Percentiles rank a stretch among this genome's conserved stretches.
Evolutionary conservation across 805 yeast genomes (phyloP).

Genomic region (Wickerhamiella kurtzmanii): DNA sequence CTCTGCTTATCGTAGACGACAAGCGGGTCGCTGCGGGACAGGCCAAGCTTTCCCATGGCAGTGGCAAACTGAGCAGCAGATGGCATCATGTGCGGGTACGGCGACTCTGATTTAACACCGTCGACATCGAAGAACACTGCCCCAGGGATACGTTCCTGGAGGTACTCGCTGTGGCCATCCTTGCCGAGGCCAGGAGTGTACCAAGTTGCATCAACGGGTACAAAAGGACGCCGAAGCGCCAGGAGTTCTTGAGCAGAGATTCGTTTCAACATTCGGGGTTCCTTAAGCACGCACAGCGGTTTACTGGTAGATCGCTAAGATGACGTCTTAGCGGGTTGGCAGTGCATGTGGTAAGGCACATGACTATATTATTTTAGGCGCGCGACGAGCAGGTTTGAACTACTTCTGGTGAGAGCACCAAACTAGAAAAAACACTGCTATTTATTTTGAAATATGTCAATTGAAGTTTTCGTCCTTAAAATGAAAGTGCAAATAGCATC

Average conservation of each 20-base stretch:
- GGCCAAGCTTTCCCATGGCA: slow-evolving; percentile 26
- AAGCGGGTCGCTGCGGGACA: slow-evolving; percentile 37
- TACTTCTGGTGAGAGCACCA: too few species aligned
- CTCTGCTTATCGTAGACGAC: slow-evolving; percentile 80
- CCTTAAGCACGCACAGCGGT: not conserved
- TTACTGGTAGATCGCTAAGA: not conserved
- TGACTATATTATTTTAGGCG: too few species aligned
- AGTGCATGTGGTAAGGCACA: too few species aligned
- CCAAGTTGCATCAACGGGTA: slow-evolving; percentile 71
- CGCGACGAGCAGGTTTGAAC: too few species aligned
- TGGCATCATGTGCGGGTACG: slow-evolving; percentile 90
- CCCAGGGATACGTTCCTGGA: slow-evolving; percentile 44
- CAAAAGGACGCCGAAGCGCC: not conserved
- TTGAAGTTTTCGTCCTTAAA: too few species aligned
- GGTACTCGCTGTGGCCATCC: slow-evolving; percentile 35
- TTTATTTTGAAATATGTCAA: too few species aligned
- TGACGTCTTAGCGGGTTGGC: not conserved
- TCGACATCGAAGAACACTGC: slow-evolving; percentile 74
- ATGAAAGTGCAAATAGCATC: too few species aligned
- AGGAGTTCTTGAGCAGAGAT: not conserved
- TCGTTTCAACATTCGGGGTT: slow-evolving; percentile 1
- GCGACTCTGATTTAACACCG: slow-evolving; percentile 45
- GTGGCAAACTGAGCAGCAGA: slow-evolving; percentile 38
- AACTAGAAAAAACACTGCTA: too few species aligned
- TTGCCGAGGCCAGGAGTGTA: slow-evolving; percentile 65